Conservation (phyloP, 352 stramenopile genomes). For the Hyaloperonospora arabidopsidis region DNA sequence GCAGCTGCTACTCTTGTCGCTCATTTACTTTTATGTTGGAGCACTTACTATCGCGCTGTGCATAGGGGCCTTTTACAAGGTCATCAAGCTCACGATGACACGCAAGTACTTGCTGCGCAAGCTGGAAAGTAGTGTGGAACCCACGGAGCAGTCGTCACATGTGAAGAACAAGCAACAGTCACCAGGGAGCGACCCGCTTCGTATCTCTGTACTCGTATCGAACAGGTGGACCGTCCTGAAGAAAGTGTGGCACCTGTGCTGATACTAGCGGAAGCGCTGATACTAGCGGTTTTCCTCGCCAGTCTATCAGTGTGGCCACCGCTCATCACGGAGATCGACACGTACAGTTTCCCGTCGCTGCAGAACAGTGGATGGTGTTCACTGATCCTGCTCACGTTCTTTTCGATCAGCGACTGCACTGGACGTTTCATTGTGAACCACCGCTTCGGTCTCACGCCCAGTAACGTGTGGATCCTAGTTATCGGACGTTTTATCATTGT, state of each 20-base stretch:
- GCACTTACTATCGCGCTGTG: slow-evolving; percentile 71
- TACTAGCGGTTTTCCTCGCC: slow-evolving; percentile 64
- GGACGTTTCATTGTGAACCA: slow-evolving; percentile 67
- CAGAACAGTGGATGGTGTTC: slow-evolving; percentile 74
- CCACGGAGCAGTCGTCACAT: slow-evolving; percentile 47
- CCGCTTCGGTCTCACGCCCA: slow-evolving; percentile 48
- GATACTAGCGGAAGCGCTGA: slow-evolving; percentile 60
- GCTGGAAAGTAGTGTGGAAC: slow-evolving; percentile 36
- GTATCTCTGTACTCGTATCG: slow-evolving; percentile 13
- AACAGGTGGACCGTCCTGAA: slow-evolving; percentile 62
- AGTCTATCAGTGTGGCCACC: slow-evolving; percentile 70
- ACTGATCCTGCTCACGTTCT: slow-evolving; percentile 71
- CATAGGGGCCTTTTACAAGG: slow-evolving; percentile 65
- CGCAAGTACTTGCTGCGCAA: slow-evolving; percentile 38
- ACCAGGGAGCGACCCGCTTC: slow-evolving; percentile 13
- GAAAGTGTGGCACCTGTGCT: slow-evolving; percentile 60
- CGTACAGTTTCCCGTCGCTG: slow-evolving; percentile 67
- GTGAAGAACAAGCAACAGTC: slow-evolving; percentile 26
- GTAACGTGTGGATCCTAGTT: slow-evolving; percentile 61
- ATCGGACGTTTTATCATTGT: slow-evolving; percentile 51
- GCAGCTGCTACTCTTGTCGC: slow-evolving; percentile 51
- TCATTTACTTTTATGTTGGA: slow-evolving; percentile 82
- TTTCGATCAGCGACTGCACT: slow-evolving; percentile 60
- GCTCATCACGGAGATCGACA: slow-evolving; percentile 76
- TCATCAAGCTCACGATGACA: slow-evolving; percentile 51